These are phyloP conservation scores for Spergularia bocconei DNA, from an alignment of 148 eudicot genomes.

Conservation along the genomic window DNA sequence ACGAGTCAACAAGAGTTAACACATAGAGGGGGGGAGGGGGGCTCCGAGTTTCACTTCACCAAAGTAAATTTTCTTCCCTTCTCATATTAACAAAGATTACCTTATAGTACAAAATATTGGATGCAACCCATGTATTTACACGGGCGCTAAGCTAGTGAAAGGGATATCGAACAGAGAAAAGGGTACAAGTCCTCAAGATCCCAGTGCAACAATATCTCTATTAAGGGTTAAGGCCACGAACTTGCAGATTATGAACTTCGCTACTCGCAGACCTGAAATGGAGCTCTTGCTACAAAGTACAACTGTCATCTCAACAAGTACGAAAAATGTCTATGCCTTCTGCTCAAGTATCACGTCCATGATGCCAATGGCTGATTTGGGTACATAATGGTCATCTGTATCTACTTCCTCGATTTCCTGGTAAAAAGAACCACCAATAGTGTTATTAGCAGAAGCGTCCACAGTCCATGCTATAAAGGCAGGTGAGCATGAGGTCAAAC, in stretches of 20 bases:
- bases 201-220: not conserved
- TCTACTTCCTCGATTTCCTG: constrained; percentile 99
- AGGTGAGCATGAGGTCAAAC: too few relatives aligned
- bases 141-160: not conserved
- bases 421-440: not conserved
- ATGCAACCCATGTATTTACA: not conserved
- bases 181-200: not conserved
- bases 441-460: not conserved
- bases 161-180: not conserved
- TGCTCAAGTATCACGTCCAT: constrained; percentile 64
- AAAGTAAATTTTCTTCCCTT: not conserved
- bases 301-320: not conserved
- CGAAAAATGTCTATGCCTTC: constrained; percentile 33
- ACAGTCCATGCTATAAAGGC: too few relatives aligned
- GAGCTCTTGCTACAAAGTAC: constrained; percentile 2
- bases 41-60: too few relatives aligned
- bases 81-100: not conserved
- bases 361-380: constrained; percentile 73
- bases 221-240: constrained; percentile 2
- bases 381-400: constrained; percentile 84
- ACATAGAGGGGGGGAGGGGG: too few relatives aligned
- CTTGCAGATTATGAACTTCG: constrained; percentile 4
- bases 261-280: constrained; percentile 4
- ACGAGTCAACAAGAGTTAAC: too few relatives aligned
- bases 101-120: not conserved